Percentiles rank a stretch among this genome's conserved stretches.
phyloP scores from a whole-genome alignment of 2,329 filamentous ascomycete genomes.

The Plectosphaerella cucumerina region DNA sequence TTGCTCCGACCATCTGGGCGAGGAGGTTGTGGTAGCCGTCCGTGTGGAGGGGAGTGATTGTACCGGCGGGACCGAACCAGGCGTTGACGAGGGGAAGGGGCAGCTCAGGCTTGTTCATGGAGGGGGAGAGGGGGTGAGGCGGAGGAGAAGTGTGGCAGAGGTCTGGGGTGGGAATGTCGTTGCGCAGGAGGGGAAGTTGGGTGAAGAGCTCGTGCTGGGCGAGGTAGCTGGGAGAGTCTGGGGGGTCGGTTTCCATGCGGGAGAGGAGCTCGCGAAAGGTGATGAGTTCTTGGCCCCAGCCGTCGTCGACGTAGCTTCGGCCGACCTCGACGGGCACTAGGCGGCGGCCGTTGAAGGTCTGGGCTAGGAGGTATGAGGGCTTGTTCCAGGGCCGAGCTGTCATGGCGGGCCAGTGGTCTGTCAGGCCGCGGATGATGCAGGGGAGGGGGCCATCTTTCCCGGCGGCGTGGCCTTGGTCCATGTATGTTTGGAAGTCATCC shows the following conservation, averaged over 20 bases:
- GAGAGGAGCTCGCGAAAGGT: constrained; percentile 68
- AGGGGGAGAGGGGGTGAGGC: constrained; percentile 33
- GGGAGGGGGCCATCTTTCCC: constrained; percentile 46
- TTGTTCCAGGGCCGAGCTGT: constrained; percentile 63
- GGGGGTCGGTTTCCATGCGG: constrained; percentile 43
- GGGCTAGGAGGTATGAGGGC: constrained; percentile 68
- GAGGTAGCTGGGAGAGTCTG: constrained; percentile 64
- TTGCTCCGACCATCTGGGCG: constrained; percentile 81
- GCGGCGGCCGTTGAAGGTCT: constrained; percentile 71
- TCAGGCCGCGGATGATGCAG: constrained; percentile 63
- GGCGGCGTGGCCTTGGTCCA: constrained; percentile 37
- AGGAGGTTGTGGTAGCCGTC: constrained; percentile 94
- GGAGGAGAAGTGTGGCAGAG: constrained; percentile 75
- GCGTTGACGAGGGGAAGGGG: constrained; percentile 58
- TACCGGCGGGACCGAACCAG: constrained; percentile 86
- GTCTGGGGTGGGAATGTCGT: constrained; percentile 78
- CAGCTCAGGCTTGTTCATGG: constrained; percentile 7
- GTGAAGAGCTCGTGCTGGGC: constrained; percentile 86
- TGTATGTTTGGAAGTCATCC: constrained; percentile 57
- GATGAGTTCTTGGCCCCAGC: constrained; percentile 80
- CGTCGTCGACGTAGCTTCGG: constrained; percentile 78
- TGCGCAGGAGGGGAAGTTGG: constrained; percentile 72
- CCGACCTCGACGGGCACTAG: constrained; percentile 86
- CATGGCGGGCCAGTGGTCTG: constrained; percentile 75
- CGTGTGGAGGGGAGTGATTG: constrained; percentile 89